A percentile compares a stretch with the other conserved stretches of the same genome.
Conservation (phyloP, 768 basidiomycete genomes). For the Baorangia bicolor region DNA sequence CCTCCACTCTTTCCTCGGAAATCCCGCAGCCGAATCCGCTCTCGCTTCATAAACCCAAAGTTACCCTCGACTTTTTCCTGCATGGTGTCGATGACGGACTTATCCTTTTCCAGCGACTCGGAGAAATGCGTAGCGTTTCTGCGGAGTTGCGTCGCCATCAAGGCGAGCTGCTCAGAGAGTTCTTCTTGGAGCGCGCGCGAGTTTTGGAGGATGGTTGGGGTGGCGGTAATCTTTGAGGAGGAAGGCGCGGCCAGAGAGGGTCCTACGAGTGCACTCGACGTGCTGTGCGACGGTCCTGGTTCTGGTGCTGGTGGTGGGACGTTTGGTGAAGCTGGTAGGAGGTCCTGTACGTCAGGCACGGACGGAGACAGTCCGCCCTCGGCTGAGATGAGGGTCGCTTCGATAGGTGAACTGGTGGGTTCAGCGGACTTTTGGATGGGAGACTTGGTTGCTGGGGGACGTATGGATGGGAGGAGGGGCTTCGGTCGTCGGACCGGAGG, state of each 20-base stretch:
- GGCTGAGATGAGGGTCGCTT: conserved; percentile 26
- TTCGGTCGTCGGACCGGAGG: conserved; percentile 41
- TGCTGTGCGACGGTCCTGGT: neutral
- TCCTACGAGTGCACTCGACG: conserved; percentile 16
- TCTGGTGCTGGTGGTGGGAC: conserved; percentile 13
- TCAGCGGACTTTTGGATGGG: neutral
- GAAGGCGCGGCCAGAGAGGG: conserved; percentile 31
- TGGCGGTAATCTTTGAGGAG: conserved; percentile 35
- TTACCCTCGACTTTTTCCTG: conserved; percentile 75
- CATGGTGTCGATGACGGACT: conserved; percentile 63
- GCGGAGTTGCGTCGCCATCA: conserved; percentile 88
- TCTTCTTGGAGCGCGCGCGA: conserved; percentile 70
- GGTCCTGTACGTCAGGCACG: conserved; percentile 26
- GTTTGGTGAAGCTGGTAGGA: conserved; percentile 39
- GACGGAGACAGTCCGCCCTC: conserved; percentile 14
- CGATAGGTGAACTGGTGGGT: conserved; percentile 10
- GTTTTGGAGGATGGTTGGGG: conserved; percentile 47
- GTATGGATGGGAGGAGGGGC: conserved; percentile 54
- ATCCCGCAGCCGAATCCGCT: conserved; percentile 58
- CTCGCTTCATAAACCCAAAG: conserved; percentile 63
- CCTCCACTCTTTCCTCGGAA: conserved; percentile 62
- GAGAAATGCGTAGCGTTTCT: conserved; percentile 81
- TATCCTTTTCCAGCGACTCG: conserved; percentile 69
- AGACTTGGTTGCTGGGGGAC: conserved; percentile 36
- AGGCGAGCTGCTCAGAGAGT: conserved; percentile 68